Base-by-base conservation (phyloP, 345 rosid genomes). In the Citrus maxima region DNA sequence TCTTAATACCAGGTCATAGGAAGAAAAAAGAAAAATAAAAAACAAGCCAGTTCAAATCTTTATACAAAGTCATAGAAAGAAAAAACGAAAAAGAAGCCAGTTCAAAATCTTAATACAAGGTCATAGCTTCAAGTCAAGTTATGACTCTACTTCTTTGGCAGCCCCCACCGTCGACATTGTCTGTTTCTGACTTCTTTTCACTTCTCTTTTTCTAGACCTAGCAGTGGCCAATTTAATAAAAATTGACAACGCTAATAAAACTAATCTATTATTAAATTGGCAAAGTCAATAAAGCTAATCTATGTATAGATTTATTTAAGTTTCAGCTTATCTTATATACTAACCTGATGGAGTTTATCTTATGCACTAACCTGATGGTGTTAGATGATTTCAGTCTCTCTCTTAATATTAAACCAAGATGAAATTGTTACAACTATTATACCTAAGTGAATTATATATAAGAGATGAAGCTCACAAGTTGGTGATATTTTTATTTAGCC, bases 121-220 rank as follows among this genome's bases (percentile, higher is more conserved):
- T 10, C 10, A 19, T 7, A 19, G 25, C 25, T 28, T 55, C 59
- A 28, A 76, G 80, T 72, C 80, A 81, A 81, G 37, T 42, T 32
- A 63, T 59, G n/a, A 8, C 76, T 58, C 67, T 4, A 7, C 6
- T 56, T 56, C 21, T 55, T 21, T 72, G 64, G 69, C 58, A 49
- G 80, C 77, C 73, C 74, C 73, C 67, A n/a, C 82, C 73, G 34
- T 68, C 73, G 84, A 72, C 35, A 78, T 83, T 70, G 72, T 69
- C 38, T 70, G 72, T 54, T 72, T 66, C 56, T 80, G 40, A 6
- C 32, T 56, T 21, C 38, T 10, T 5, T 35, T 19, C 30, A 4
- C 28, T 51, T 10, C 7, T 0, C 16, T 28, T 63, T 35, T 30
- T 63, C 2, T 28, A 32, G 58, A 54, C 58, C 22, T 18, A 54